Conservation (phyloP, 192 early-diverging fungal species). For the Entomortierella beljakovae region DNA sequence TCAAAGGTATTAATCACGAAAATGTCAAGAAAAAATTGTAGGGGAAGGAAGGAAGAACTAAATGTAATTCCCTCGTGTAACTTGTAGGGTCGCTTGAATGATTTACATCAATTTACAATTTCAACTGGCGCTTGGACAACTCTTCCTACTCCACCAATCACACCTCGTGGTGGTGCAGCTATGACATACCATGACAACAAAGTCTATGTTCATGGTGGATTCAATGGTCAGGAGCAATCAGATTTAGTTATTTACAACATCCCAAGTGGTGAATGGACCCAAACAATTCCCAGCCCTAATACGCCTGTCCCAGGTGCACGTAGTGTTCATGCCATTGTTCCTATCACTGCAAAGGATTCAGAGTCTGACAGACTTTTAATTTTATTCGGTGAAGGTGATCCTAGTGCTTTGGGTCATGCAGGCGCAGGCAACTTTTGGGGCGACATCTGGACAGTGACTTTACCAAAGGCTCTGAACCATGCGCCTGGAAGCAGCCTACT, state of each 20-base stretch:
- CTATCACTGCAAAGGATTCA: neutral
- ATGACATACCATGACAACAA: constrained; percentile 23
- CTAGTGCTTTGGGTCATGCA: neutral
- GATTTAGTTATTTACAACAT: constrained; percentile 23
- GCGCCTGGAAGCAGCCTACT: constrained; percentile 9
- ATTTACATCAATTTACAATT: constrained; percentile 25
- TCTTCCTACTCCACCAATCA: constrained; percentile 9
- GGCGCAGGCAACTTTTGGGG: constrained; percentile 17
- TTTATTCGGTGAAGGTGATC: constrained; percentile 33
- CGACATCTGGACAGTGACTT: constrained; percentile 17
- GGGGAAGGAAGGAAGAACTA: no score
- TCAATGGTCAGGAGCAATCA: constrained; percentile 26
- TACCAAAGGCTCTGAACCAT: neutral
- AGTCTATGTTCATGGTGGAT: constrained; percentile 31
- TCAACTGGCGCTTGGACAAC: constrained; percentile 15
- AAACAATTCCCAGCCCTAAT: neutral
- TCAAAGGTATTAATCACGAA: constrained; percentile 11
- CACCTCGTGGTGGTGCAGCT: constrained; percentile 42
- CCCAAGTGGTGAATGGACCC: constrained; percentile 8
- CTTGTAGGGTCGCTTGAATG: constrained; percentile 38
- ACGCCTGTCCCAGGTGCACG: constrained; percentile 20
- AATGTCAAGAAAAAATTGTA: no score
- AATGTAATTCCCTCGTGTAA: neutral
- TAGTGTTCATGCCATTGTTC: constrained; percentile 33
- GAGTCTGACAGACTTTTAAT: constrained; percentile 9